Conservation (phyloP, 148 eudicot species). For the Amaranthus cruentus region DNA sequence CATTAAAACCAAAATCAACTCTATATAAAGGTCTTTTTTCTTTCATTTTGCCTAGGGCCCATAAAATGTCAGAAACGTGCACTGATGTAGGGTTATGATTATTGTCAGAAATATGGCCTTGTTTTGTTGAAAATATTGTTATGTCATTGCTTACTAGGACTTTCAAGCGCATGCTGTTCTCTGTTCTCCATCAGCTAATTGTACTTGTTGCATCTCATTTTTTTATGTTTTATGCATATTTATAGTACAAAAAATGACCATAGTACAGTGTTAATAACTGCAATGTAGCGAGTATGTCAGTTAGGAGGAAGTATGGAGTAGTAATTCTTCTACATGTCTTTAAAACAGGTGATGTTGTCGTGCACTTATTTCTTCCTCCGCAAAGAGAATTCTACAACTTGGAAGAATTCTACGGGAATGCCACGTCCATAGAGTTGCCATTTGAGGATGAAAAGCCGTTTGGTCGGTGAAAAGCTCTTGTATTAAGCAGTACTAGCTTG, state of each 20-base stretch:
- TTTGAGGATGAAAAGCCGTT: slow-evolving; percentile 71
- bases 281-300: neutral
- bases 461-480: slow-evolving; percentile 26
- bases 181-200: neutral
- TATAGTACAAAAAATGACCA: too few relatives aligned
- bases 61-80: too few relatives aligned
- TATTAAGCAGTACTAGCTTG: neutral
- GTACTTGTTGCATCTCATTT: neutral
- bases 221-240: too few relatives aligned
- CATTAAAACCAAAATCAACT: too few relatives aligned
- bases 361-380: slow-evolving; percentile 83
- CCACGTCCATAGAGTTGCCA: slow-evolving; percentile 72
- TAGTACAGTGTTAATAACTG: neutral
- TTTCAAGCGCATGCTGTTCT: neutral
- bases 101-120: neutral
- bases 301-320: neutral
- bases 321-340: neutral
- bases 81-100: neutral
- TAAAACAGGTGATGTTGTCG: slow-evolving; percentile 84
- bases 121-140: neutral
- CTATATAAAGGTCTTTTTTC: too few relatives aligned
- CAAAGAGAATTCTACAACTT: slow-evolving; percentile 78
- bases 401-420: slow-evolving; percentile 96
- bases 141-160: neutral
- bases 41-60: too few relatives aligned